Conservation (phyloP, 2,329 filamentous ascomycete genomes). For the Rhytidhysteron rufulum region DNA sequence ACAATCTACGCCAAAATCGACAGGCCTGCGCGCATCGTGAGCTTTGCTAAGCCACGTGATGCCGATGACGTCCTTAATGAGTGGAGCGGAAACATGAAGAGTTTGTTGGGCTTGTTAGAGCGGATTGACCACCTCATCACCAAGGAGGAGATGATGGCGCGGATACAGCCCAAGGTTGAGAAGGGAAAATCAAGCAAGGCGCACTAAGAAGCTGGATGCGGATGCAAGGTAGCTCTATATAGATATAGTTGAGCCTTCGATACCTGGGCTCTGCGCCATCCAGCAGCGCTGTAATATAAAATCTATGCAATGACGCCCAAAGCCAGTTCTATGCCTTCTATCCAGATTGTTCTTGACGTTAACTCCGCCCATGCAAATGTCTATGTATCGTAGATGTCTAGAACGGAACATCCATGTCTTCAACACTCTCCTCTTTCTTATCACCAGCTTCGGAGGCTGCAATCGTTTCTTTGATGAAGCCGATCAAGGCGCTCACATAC, state of each 20-base stretch:
- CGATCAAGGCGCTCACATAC: slow-evolving; percentile 71
- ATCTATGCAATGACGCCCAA: slow-evolving; percentile 8
- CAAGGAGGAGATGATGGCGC: slow-evolving; percentile 99
- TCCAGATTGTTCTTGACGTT: background rate
- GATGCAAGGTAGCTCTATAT: too few species aligned
- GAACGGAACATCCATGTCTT: slow-evolving; percentile 68
- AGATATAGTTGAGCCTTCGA: slow-evolving; percentile 21
- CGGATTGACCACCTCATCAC: slow-evolving; percentile 97
- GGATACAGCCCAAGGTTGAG: slow-evolving; percentile 69
- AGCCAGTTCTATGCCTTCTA: background rate
- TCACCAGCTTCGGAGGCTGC: slow-evolving; percentile 33
- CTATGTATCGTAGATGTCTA: slow-evolving; percentile 24
- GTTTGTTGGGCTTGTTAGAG: slow-evolving; percentile 76
- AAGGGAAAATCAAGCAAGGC: slow-evolving; percentile 37
- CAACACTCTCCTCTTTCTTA: slow-evolving; percentile 41
- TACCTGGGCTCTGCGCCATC: slow-evolving; percentile 24
- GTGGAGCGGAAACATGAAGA: slow-evolving; percentile 99
- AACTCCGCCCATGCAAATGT: background rate
- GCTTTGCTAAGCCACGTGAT: slow-evolving; percentile 89
- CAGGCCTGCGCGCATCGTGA: slow-evolving; percentile 85
- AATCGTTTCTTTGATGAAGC: slow-evolving; percentile 61
- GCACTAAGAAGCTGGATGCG: slow-evolving; percentile 32
- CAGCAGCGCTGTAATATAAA: slow-evolving; percentile 35
- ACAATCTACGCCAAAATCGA: slow-evolving; percentile 98
- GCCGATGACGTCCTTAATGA: slow-evolving; percentile 96